Conservation (phyloP, 768 basidiomycete genomes). For the Calvatia gigantea region DNA sequence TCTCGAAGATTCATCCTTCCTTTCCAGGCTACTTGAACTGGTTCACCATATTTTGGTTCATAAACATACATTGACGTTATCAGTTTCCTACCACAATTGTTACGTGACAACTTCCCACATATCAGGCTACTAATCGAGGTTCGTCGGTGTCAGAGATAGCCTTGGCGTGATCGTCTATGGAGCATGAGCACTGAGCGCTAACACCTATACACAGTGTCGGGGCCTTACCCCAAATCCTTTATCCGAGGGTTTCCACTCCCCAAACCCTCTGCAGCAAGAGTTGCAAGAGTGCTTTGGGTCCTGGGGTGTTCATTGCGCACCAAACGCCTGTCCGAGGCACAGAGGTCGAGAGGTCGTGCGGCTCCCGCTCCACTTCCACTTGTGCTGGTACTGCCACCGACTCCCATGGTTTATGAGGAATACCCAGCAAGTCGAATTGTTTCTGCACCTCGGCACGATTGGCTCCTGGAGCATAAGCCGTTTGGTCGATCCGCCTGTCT, state of each 20-base stretch:
- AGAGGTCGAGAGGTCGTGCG: background rate
- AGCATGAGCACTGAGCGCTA: too few relatives aligned
- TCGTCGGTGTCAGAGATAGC: too few relatives aligned
- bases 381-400: constrained; percentile 52
- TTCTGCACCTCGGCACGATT: constrained; percentile 65
- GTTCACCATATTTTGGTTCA: constrained; percentile 15
- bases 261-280: constrained; percentile 14
- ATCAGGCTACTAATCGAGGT: too few relatives aligned
- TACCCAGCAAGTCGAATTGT: constrained; percentile 36
- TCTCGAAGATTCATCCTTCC: constrained; percentile 22
- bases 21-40: constrained; percentile 28
- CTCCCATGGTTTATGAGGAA: constrained; percentile 37
- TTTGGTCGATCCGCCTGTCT: constrained; percentile 65
- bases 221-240: background rate
- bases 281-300: constrained; percentile 38
- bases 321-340: constrained; percentile 30
- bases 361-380: constrained; percentile 41
- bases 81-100: background rate
- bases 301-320: constrained; percentile 63
- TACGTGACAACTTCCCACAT: too few relatives aligned
- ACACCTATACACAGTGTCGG: background rate
- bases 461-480: constrained; percentile 61
- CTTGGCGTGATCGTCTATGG: too few relatives aligned
- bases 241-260: too few relatives aligned
- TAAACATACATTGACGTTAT: background rate